Base-by-base conservation (phyloP, 192 early-diverging fungal species). In the Nowakowskiella sp. region DNA sequence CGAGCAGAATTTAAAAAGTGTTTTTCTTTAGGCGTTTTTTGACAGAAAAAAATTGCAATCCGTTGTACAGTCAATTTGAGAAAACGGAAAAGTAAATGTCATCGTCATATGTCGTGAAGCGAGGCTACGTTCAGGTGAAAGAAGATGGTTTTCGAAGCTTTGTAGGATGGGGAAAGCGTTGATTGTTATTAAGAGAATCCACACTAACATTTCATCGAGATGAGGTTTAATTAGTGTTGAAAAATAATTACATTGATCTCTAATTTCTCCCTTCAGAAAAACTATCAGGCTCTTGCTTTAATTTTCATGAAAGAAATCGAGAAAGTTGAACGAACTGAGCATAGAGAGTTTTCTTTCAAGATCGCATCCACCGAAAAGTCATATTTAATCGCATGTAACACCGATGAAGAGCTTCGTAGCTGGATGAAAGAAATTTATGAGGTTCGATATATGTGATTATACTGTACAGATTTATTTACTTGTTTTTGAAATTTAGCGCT, bases 351-450 rank as follows among this genome's bases (percentile, higher is more conserved):
- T 68, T 96, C 89, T 61, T 91, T 99, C 60, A 91, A 94, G 58
- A 80, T 99, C 44, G 78, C 80, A 31, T 91, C 92, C 30, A 92
- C 88, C 68, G 92, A 95, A 32, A 88, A 91, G 72, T 87, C 84
- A 33, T 96, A 91, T 65, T 94, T 83, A 63, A 71, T 99, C 27
- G 82, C 90, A 6, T 93, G 90, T 64, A 89, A 86, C 62, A 91
- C 81, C 60, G 96, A 99, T 65, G 89, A 94, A 62, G 94, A 99
- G 62, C 73, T 99, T 26, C 97, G 97, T 65, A 84, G 85, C 42
- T 99, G 96, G 96, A 90, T 96, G 80, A 92, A 99, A 60, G 87
- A 91, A 61, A 89, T 99, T 64, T 97, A 97, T 70, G 85, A 85
- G 60, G 86, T 88, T n/a, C n/a, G n/a, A n/a, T n/a, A n/a, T n/a